Evolutionary conservation across 352 stramenopile species (phyloP).

Genomic region (Pythium aphanidermatum): DNA sequence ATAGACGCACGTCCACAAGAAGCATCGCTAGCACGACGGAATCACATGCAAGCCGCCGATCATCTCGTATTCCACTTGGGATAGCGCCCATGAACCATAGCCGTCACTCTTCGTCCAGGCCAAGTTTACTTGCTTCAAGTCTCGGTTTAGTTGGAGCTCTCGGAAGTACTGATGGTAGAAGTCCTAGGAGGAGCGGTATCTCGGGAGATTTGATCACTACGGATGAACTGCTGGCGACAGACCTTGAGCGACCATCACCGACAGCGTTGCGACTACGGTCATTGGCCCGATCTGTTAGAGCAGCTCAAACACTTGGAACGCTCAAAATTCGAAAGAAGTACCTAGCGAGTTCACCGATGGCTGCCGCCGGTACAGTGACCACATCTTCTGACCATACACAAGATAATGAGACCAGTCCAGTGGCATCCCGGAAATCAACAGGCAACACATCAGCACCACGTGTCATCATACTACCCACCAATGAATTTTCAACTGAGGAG

Average conservation of each 20-base stretch:
- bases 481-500: constrained; percentile 33
- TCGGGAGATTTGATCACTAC: neutral
- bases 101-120: neutral
- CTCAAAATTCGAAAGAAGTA: constrained; percentile 40
- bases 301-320: constrained; percentile 40
- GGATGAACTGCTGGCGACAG: constrained; percentile 2
- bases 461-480: constrained; percentile 17
- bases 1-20: too few relatives aligned
- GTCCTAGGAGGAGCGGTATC: neutral
- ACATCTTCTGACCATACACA: neutral
- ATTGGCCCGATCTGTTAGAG: constrained; percentile 45
- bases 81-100: too few relatives aligned
- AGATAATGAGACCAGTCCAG: too few relatives aligned
- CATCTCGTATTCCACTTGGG: neutral
- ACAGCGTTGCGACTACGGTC: constrained; percentile 38
- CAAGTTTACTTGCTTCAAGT: constrained; percentile 1
- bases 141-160: constrained; percentile 13
- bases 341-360: constrained; percentile 21
- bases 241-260: constrained; percentile 25
- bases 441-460: neutral
- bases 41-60: too few relatives aligned
- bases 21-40: too few relatives aligned
- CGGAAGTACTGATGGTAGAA: too few relatives aligned
- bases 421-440: neutral
- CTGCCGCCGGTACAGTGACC: constrained; percentile 13